Conservation (phyloP, 495 filamentous ascomycete species). For the Aspergillus indologenus region DNA sequence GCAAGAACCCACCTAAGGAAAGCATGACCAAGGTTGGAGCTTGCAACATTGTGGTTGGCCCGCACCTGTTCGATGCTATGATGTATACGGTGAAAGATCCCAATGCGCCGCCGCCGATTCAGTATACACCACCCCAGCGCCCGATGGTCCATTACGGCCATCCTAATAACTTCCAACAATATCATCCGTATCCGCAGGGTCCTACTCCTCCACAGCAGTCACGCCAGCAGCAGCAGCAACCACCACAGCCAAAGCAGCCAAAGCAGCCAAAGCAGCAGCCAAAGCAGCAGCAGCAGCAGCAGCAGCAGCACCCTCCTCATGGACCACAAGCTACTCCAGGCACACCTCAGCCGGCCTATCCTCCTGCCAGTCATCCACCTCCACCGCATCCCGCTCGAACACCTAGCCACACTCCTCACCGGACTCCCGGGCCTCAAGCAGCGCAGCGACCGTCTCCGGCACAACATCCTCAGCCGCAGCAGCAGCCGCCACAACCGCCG, state of each 20-base stretch:
- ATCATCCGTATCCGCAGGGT: conserved; percentile 44
- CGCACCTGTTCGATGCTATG: conserved; percentile 84
- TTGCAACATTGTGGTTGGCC: conserved; percentile 80
- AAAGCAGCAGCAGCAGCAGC: conserved; percentile 28
- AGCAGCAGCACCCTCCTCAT: conserved; percentile 23
- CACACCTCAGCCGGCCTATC: conserved; percentile 22
- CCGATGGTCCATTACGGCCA: conserved; percentile 71
- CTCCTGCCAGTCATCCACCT: conserved; percentile 22
- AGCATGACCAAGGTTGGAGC: conserved; percentile 80
- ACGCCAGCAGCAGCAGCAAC: conserved; percentile 17
- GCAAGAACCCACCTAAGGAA: conserved; percentile 80
- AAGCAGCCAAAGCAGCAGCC: conserved; percentile 15
- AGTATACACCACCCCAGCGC: conserved; percentile 50
- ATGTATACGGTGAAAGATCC: conserved; percentile 82
- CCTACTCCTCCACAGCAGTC: conserved; percentile 39
- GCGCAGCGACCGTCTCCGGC: conserved; percentile 32
- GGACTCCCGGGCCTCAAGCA: conserved; percentile 31
- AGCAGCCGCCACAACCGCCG: conserved; percentile 34
- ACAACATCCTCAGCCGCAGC: conserved; percentile 22
- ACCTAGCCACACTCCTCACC: conserved; percentile 27
- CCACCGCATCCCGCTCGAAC: conserved; percentile 27
- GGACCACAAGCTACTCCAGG: conserved; percentile 13
- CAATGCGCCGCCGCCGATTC: conserved; percentile 46
- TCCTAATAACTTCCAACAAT: conserved; percentile 51
- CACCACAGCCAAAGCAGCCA: conserved; percentile 34